Evolutionary conservation across 441 rosid species (phyloP).

Genomic region (Flueggea neowawraea): DNA sequence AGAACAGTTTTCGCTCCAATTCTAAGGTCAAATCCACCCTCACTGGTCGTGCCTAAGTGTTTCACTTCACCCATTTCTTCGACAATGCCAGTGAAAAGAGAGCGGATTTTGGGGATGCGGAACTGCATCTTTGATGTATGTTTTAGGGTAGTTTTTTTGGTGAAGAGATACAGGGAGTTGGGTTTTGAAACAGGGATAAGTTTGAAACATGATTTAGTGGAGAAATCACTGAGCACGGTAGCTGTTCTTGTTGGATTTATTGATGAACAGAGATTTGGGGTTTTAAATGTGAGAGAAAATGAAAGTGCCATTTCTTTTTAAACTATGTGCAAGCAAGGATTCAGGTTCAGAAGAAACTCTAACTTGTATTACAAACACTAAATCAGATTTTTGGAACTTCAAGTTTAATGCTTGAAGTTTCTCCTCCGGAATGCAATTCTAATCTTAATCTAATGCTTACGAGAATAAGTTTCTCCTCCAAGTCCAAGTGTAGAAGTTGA

Average conservation of each 20-base stretch:
- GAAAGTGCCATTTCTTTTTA: conserved; percentile 27
- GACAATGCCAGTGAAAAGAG: conserved; percentile 84
- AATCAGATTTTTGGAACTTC: too few species aligned
- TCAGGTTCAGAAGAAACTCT: too few species aligned
- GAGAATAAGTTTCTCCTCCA: too few species aligned
- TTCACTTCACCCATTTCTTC: conserved; percentile 78
- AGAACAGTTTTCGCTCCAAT: conserved; percentile 58
- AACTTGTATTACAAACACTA: too few species aligned
- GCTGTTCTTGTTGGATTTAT: conserved; percentile 6
- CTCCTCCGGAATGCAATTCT: too few species aligned
- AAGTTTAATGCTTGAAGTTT: too few species aligned
- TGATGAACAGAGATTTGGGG: conserved; percentile 16
- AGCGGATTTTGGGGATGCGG: conserved; percentile 25
- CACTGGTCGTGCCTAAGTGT: conserved; percentile 41
- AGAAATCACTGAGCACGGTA: conserved; percentile 4
- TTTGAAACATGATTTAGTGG: neutral
- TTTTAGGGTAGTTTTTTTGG: neutral
- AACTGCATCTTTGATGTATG: conserved; percentile 11
- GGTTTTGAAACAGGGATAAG: neutral
- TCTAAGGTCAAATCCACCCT: conserved; percentile 63
- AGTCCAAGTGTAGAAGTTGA: too few species aligned
- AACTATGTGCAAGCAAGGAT: too few species aligned
- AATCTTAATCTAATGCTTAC: too few species aligned
- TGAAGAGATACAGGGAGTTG: neutral
- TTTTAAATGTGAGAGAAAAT: conserved; percentile 13